These are phyloP conservation scores for Pyrenophora teres DNA, from an alignment of 2,329 filamentous ascomycete genomes.

Conservation along the genomic window DNA sequence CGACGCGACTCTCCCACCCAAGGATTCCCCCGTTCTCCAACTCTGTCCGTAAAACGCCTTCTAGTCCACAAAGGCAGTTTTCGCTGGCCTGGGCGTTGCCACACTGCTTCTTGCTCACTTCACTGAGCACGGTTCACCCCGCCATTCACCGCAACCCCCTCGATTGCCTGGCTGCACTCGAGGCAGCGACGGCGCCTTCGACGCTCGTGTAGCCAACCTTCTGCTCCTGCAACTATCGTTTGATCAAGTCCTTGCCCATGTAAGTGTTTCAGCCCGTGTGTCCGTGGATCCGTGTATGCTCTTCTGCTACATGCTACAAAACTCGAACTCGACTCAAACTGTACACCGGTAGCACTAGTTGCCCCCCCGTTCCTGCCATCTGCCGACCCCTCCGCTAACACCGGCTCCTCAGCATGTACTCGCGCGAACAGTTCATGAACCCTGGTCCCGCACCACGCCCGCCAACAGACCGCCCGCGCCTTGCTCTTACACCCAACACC, in stretches of 20 bases:
- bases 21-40: conserved; percentile 12
- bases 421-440: conserved; percentile 83
- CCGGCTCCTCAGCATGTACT: conserved; percentile 58
- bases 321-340: neutral
- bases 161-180: conserved; percentile 13
- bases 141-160: conserved; percentile 34
- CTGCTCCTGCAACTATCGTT: conserved; percentile 14
- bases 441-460: conserved; percentile 92
- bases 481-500: conserved; percentile 76
- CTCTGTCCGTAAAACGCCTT: conserved; percentile 1
- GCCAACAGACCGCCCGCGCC: conserved; percentile 79
- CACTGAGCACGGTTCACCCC: conserved; percentile 28
- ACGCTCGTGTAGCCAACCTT: conserved; percentile 16
- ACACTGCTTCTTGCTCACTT: conserved; percentile 14
- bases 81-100: neutral
- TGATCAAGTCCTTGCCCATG: conserved; percentile 28
- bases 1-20: conserved; percentile 10
- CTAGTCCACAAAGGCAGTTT: conserved; percentile 1
- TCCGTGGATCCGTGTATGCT: neutral
- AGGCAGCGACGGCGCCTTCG: conserved; percentile 14
- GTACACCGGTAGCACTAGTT: neutral
- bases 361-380: conserved; percentile 1
- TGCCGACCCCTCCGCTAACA: conserved; percentile 14
- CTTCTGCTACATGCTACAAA: neutral
- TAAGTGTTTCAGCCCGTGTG: conserved; percentile 25